Percentiles rank a stretch among this genome's conserved stretches.
Conservation (phyloP, 345 rosid genomes). For the Eucalyptus grandis region DNA sequence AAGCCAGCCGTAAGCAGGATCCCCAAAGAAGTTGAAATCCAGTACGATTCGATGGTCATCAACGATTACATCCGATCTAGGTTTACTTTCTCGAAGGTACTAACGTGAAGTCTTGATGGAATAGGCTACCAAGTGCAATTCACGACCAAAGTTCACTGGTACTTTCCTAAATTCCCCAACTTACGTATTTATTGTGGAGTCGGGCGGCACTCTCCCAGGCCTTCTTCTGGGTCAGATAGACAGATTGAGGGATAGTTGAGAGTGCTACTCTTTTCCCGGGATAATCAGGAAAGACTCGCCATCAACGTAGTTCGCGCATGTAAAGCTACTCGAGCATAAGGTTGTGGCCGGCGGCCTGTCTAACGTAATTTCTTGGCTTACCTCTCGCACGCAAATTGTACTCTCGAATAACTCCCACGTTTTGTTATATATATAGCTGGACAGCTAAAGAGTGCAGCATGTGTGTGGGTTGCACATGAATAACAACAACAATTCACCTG, state of each 20-base stretch:
- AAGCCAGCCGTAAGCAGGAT: not conserved
- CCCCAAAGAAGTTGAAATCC: not conserved
- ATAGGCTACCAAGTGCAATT: not conserved
- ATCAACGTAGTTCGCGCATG: not conserved
- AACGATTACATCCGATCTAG: not conserved
- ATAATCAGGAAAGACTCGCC: not conserved
- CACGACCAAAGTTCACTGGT: not conserved
- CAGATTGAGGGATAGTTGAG: not conserved
- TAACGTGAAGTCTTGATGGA: not conserved
- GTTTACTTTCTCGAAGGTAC: not conserved
- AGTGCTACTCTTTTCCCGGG: not conserved
- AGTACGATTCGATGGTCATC: not conserved
- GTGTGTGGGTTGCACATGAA: not conserved
- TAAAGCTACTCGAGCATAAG: not conserved
- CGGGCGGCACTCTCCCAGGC: not conserved
- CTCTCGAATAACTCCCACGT: not conserved
- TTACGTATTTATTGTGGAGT: not conserved
- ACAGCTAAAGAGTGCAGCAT: not conserved
- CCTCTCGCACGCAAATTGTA: not conserved
- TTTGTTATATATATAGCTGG: not conserved
- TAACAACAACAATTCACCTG: conserved; percentile 14
- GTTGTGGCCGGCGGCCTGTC: not conserved
- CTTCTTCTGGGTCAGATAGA: not conserved
- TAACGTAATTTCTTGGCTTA: not conserved
- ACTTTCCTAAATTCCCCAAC: not conserved